These are phyloP conservation scores for Candida nanaspora DNA, from an alignment of 805 yeast genomes.

Conservation along the genomic window DNA sequence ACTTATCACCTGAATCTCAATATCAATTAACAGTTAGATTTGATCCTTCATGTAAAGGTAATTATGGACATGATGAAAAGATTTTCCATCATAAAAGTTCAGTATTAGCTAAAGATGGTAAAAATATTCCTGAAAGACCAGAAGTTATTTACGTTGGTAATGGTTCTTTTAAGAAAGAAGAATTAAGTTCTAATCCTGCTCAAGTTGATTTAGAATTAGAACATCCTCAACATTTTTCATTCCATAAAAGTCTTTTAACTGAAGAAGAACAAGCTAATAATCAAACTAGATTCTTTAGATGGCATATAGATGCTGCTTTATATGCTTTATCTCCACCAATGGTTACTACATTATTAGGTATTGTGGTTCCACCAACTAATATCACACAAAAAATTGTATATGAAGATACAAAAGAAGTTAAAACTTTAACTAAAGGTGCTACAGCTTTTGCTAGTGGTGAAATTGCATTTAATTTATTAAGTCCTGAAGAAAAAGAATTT, in stretches of 20 bases:
- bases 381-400: constrained; percentile 60
- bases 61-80: constrained; percentile 77
- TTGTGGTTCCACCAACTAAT: constrained; percentile 66
- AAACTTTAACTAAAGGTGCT: constrained; percentile 74
- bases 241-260: constrained; percentile 63
- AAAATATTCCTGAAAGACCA: constrained; percentile 73
- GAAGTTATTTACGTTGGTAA: constrained; percentile 90
- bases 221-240: constrained; percentile 79
- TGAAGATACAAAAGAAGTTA: constrained; percentile 56
- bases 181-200: constrained; percentile 22
- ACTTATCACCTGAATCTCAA: constrained; percentile 67
- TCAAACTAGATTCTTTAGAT: constrained; percentile 78
- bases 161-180: constrained; percentile 59
- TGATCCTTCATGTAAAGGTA: constrained; percentile 63
- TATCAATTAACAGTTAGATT: constrained; percentile 68
- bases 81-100: constrained; percentile 60
- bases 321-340: constrained; percentile 83
- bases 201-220: constrained; percentile 49
- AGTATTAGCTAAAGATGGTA: constrained; percentile 74
- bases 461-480: constrained; percentile 59
- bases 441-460: constrained; percentile 88
- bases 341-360: constrained; percentile 77
- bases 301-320: constrained; percentile 91
- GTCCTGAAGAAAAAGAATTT: constrained; percentile 63
- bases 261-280: constrained; percentile 56